A percentile compares a stretch with the other conserved stretches of the same genome.
Evolutionary conservation across 805 yeast genomes (phyloP).

Genomic region (Yarrowia sp.): DNA sequence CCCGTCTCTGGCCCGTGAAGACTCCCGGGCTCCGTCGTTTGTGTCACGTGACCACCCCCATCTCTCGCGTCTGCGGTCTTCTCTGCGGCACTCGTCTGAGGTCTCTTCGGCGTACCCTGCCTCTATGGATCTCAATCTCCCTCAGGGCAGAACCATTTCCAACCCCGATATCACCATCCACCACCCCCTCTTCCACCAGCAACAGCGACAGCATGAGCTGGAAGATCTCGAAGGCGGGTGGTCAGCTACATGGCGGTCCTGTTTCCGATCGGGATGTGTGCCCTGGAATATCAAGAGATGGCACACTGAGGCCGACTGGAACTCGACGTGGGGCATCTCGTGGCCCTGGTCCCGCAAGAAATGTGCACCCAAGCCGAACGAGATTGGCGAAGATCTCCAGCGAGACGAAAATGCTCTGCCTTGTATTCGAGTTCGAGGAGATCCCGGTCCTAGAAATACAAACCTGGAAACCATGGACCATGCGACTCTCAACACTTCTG

Average conservation of each 20-base stretch:
- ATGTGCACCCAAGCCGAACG: neutral
- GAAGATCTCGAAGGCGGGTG: neutral
- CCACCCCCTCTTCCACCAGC: slow-evolving; percentile 25
- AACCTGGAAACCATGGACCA: slow-evolving; percentile 23
- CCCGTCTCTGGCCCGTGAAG: neutral
- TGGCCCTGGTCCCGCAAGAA: slow-evolving; percentile 24
- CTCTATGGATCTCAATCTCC: slow-evolving; percentile 19
- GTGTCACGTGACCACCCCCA: slow-evolving; percentile 2
- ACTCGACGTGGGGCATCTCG: slow-evolving; percentile 20
- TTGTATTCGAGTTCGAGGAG: slow-evolving; percentile 22
- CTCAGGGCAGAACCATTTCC: slow-evolving; percentile 17
- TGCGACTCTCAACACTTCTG: slow-evolving; percentile 5
- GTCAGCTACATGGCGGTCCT: neutral
- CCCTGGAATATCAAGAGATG: slow-evolving; percentile 31
- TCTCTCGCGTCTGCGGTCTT: neutral
- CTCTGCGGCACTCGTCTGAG: neutral
- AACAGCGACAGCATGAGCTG: slow-evolving; percentile 25
- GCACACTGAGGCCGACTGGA: slow-evolving; percentile 35
- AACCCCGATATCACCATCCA: slow-evolving; percentile 14
- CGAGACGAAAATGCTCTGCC: neutral
- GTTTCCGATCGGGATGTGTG: neutral
- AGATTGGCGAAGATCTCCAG: slow-evolving; percentile 8
- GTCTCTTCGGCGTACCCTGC: slow-evolving; percentile 18
- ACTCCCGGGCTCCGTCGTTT: neutral
- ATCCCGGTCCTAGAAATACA: slow-evolving; percentile 14